Evolutionary conservation across 768 basidiomycete species (phyloP), one percentile per base, ranked within the genome.

Genomic region (Agrocybe chaxingu): DNA sequence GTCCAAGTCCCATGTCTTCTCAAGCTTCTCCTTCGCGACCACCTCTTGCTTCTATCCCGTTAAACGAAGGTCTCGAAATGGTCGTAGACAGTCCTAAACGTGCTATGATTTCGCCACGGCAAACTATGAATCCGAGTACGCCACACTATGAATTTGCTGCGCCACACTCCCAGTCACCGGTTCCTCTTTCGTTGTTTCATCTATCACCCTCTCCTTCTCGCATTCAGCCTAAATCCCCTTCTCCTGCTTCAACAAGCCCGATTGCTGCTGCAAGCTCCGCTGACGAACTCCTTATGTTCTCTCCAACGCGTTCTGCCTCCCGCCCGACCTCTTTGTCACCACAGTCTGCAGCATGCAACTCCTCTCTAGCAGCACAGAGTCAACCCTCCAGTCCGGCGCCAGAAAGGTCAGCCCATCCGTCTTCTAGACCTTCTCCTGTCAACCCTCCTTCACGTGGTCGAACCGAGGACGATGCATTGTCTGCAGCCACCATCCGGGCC

Each of bases 231-330:
- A 7, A 39, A 35, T 18, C 19, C 48, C 32, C 43, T 16, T 7
- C 18, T 12, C 33, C 30, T 24, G 24, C 24, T 24, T 24, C 24
- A 24, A 24, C 24, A 24, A 24, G 24, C 24, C 24, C 24, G 5
- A 48, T 38, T 13, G 9, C 12, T 33, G 31, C 4, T 9, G 36
- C 32, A 16, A n/a, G 40, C 24, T 37, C 37, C 1, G 11, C 32
- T 8, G 50, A 57, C 40, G 55, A 52, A 8, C 39, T 54, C 3
- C 35, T 52, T 7, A 10, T 53, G 31, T 60, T 58, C 42, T 53
- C 52, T 13, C 57, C 57, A 6, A 45, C 42, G 8, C 52, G 53
- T 11, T 36, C 40, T 24, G 11, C 18, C 3, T 39, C 45, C 8
- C 18, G 30, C 18, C 19, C 12, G 7, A 7, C 16, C 18, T n/a